Base-by-base conservation (phyloP, 371 early-diverging fungal species). In the Mortierella sp. region DNA sequence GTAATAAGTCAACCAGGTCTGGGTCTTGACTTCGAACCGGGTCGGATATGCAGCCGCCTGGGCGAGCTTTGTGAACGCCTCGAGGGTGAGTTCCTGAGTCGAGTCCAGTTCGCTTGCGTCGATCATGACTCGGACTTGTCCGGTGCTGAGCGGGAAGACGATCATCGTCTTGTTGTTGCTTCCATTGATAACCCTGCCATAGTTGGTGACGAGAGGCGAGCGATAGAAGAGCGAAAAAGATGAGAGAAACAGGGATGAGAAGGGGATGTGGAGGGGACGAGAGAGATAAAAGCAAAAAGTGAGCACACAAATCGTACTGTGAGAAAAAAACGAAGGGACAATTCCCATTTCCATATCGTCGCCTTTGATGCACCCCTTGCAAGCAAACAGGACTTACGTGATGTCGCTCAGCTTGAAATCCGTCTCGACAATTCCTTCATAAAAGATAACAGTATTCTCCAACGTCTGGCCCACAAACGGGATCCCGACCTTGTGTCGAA, bases 1-100 rank as follows among this genome's bases (percentile, higher is more conserved):
- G 79, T 82, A 87, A 29, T 60, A 81, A 1, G 88, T 81, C 55
- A 84, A 46, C 85, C 85, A 87, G n/a, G 48, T 27, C 44, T 60
- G 46, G n/a, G 72, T 72, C 70, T 79, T 77, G 65, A 82, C 46
- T 10, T 46, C 24, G 24, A 85, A 55, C 46, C 76, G 81, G 10
- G 70, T 35, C 1, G 85, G 85, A 3, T 71, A 43, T 2, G 82
- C 82, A 10, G 76, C 73, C 11, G 65, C 81, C 51, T 75, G 77
- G 1, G 70, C 72, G 10, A 81, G 27, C 43, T 81, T 78, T 56
- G 73, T 71, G 38, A 84, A 74, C 2, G 38, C 73, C 29, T 81
- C 85, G 21, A 71, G 27, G 1, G 85, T 84, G 46, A 81, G 70
- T 41, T 68, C 74, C 70, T 77, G 65, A 3, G 32, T 70, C 1